Conservation (phyloP, 805 yeast genomes). For the Ogataea dorogensis region DNA sequence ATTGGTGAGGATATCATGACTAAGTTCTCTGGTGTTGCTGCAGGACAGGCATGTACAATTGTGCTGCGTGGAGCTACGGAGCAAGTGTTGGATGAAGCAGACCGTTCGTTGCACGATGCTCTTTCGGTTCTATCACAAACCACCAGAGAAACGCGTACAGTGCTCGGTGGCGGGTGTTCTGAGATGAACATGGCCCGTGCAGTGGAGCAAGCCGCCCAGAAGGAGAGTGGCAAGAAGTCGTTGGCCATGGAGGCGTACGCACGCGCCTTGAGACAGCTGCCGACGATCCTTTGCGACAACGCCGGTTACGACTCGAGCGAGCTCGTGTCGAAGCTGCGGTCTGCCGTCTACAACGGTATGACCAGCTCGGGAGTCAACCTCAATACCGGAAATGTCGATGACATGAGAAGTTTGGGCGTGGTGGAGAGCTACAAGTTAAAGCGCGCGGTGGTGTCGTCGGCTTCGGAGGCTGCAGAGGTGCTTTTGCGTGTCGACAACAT, state of each 20-base stretch:
- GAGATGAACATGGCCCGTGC: conserved; percentile 95
- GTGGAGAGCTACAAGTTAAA: conserved; percentile 92
- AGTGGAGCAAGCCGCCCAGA: conserved; percentile 88
- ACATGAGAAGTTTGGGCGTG: conserved; percentile 90
- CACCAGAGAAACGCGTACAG: conserved; percentile 86
- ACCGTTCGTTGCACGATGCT: conserved; percentile 95
- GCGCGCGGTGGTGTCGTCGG: conserved; percentile 89
- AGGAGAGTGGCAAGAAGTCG: conserved; percentile 88
- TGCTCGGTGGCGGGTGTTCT: conserved; percentile 92
- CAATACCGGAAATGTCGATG: conserved; percentile 80
- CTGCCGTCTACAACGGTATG: conserved; percentile 89
- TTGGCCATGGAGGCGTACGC: conserved; percentile 95
- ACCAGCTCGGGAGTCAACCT: conserved; percentile 89
- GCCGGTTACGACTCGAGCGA: conserved; percentile 97
- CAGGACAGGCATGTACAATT: conserved; percentile 95
- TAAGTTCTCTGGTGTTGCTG: conserved; percentile 92
- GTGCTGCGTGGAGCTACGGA: conserved; percentile 98
- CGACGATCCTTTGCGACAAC: conserved; percentile 93
- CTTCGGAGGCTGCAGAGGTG: conserved; percentile 98
- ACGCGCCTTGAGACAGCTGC: conserved; percentile 88
- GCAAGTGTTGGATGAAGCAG: conserved; percentile 97
- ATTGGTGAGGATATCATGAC: conserved; percentile 92
- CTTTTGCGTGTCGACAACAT: conserved; percentile 94
- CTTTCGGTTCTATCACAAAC: conserved; percentile 93
- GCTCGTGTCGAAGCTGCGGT: conserved; percentile 82